Percentiles rank a stretch among this genome's conserved stretches.
Conservation (phyloP, 257 asterid genomes). For the Catharanthus roseus region DNA sequence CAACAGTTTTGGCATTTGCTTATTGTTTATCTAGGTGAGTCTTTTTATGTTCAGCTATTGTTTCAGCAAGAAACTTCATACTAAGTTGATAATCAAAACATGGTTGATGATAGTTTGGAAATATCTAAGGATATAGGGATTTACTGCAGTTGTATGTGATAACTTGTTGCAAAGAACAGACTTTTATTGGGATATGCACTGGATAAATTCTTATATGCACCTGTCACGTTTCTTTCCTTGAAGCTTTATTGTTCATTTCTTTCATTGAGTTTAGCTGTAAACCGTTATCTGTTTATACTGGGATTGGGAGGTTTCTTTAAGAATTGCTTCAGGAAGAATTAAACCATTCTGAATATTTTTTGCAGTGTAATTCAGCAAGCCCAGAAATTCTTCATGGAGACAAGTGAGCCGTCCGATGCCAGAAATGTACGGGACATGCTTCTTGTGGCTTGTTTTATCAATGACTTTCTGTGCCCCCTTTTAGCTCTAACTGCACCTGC, state of each 20-base stretch:
- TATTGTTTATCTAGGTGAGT: constrained; percentile 81
- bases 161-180: background rate
- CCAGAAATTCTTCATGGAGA: constrained; percentile 80
- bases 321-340: constrained; percentile 10
- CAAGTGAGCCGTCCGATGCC: constrained; percentile 58
- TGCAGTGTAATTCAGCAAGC: constrained; percentile 87
- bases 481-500: background rate
- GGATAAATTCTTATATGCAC: background rate
- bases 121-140: background rate
- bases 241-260: constrained; percentile 2
- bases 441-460: constrained; percentile 12
- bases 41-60: background rate
- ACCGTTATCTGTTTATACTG: background rate
- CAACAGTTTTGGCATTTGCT: constrained; percentile 87
- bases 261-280: background rate
- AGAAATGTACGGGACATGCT: constrained; percentile 58
- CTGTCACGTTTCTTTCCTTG: background rate
- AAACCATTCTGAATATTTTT: constrained; percentile 18
- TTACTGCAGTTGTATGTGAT: background rate
- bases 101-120: background rate
- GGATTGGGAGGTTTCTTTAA: constrained; percentile 7
- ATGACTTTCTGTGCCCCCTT: constrained; percentile 10
- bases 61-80: background rate
- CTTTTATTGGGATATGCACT: background rate
- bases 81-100: background rate